Evolutionary conservation across 2,329 filamentous ascomycete genomes (phyloP), one percentile per base, ranked within the genome.

Genomic region (Colletotrichum tanaceti): DNA sequence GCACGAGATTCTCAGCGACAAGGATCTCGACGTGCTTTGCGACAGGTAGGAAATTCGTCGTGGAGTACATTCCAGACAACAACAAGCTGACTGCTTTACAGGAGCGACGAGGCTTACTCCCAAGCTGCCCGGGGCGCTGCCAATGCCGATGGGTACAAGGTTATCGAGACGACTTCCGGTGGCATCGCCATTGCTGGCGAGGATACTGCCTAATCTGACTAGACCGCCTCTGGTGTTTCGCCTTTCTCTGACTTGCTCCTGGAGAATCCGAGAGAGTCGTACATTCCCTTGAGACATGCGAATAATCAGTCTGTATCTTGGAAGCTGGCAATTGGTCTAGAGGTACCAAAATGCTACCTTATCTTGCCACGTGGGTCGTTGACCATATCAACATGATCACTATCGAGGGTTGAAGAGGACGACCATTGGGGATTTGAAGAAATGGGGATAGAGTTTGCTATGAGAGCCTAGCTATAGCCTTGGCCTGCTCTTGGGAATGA

Each of bases 61-160:
- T 28, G 13, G 16, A 50, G 44, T 5, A 14, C 5, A 38, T 53
- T 53, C 13, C 14, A 10, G 13, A 14, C 11, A 2, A 13, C 1
- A 16, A 4, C n/a, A 24, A 24, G 16, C 28, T 32, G 16, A 41
- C 22, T 43, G 9, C 66, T 13, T 9, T 16, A 49, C 71, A 81
- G 85, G 57, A 88, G 84, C 63, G 87, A 90, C 44, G 84, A 83
- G 39, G 89, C 89, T 0, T 91, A 90, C 71, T 87, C 87, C 46
- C 85, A 88, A 63, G 94, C 94, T 1, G 93, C 95, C 68, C 91
- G 89, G 75, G 94, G 94, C 0, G 79, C 93, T 57, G 93, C 93
- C 73, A 86, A 90, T 73, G 89, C 90, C 1, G 90, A 87, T 58
- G 86, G 83, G 0, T 97, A 94, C 76, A 88, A 88, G 75, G 90